These are phyloP conservation scores for Fusarium citri DNA, from an alignment of 2,329 filamentous ascomycete genomes.

Conservation along the genomic window DNA sequence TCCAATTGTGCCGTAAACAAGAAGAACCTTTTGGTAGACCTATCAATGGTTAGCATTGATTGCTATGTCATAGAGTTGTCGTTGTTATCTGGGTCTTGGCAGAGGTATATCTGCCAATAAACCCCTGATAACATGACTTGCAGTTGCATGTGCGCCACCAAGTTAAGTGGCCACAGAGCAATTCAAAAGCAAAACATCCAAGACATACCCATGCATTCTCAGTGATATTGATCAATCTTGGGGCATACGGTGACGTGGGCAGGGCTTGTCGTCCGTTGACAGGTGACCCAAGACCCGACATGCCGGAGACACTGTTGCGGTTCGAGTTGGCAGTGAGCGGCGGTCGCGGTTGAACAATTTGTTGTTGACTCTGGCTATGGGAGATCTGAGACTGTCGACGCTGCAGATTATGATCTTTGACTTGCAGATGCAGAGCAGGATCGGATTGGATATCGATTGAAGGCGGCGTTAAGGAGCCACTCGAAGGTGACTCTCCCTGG, in stretches of 20 bases:
- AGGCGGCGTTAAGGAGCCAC: constrained; percentile 79
- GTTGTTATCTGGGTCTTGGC: constrained; percentile 16
- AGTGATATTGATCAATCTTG: constrained; percentile 79
- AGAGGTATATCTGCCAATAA: constrained; percentile 13
- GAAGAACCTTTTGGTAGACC: constrained; percentile 91
- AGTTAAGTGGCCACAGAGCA: constrained; percentile 20
- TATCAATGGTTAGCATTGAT: constrained; percentile 54
- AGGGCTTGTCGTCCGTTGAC: constrained; percentile 66
- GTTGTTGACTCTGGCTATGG: constrained; percentile 41
- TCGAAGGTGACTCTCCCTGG: constrained; percentile 71
- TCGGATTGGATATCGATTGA: constrained; percentile 76
- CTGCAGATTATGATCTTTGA: constrained; percentile 57
- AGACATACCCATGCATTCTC: constrained; percentile 85
- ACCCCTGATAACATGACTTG: constrained; percentile 29
- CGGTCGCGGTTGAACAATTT: constrained; percentile 51
- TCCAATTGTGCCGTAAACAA: constrained; percentile 84
- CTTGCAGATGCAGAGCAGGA: constrained; percentile 71
- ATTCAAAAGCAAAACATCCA: constrained; percentile 29
- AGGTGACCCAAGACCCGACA: constrained; percentile 69
- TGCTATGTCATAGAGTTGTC: constrained; percentile 7
- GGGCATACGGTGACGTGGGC: constrained; percentile 82
- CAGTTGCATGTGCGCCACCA: constrained; percentile 19
- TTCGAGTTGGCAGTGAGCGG: constrained; percentile 59
- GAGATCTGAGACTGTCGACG: constrained; percentile 33
- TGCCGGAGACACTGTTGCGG: constrained; percentile 73